Conservation (phyloP, 2,329 filamentous ascomycete species). For the Diaporthe vexans region DNA sequence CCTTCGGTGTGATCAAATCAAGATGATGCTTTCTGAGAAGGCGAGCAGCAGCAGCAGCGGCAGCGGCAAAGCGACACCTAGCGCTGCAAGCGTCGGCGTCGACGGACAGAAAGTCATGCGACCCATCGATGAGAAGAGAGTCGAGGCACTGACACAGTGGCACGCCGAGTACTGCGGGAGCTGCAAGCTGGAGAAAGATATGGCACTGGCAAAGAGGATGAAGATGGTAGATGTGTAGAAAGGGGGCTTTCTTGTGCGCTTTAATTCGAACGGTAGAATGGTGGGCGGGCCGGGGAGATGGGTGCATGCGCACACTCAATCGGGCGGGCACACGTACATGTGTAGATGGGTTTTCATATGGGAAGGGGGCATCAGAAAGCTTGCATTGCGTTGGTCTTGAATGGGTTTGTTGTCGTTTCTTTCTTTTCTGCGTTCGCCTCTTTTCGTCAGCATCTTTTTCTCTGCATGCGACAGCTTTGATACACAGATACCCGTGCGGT, state of each 20-base stretch:
- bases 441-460: neutral
- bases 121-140: conserved; percentile 49
- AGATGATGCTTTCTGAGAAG: conserved; percentile 56
- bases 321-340: neutral
- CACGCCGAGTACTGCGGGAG: conserved; percentile 69
- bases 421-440: neutral
- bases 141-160: conserved; percentile 61
- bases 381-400: neutral
- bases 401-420: neutral
- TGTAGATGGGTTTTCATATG: neutral
- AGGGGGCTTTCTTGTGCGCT: neutral
- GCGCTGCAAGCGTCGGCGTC: conserved; percentile 20
- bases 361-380: conserved; percentile 6
- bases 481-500: conserved; percentile 24
- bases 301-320: neutral
- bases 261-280: neutral
- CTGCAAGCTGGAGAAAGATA: conserved; percentile 62
- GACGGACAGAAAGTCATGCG: conserved; percentile 46
- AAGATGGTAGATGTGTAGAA: conserved; percentile 45
- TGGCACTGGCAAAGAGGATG: conserved; percentile 49
- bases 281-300: neutral
- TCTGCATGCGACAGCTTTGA: neutral
- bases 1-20: conserved; percentile 77
- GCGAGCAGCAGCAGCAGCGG: conserved; percentile 29
- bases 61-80: conserved; percentile 40